Evolutionary conservation across 2,329 filamentous ascomycete species (phyloP), one percentile per base, ranked within the genome.

Genomic region (Aureobasidium namibiae): DNA sequence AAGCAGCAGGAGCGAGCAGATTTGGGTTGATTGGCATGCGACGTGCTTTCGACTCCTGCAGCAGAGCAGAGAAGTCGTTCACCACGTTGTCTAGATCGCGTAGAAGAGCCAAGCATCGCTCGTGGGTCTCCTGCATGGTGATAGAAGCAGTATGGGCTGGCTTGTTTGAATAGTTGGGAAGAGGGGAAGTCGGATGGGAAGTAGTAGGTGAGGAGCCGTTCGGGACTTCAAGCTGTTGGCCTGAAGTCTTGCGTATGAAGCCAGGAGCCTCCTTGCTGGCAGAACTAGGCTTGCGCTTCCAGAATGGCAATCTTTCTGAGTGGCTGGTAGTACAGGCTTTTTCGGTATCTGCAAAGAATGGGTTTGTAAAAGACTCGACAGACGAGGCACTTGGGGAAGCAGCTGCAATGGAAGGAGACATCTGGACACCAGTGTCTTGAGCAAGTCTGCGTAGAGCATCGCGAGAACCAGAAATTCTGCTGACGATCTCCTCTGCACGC

Each of bases 391-490:
- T 60, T 2, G 61, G 62, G 7, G 59, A 62, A 26, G 42, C 60
- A 11, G 69, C 67, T 18, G 70, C 69, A 67, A 75, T 57, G 67
- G 72, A 60, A 60, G 68, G 63, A 38, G 67, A 63, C 63, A 83
- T 82, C 67, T 85, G 87, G 1, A 82, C 81, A 61, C 89, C 86
- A 50, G 91, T 90, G 68, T 95, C 90, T 70, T 89, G 91, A 11
- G 92, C 92, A 45, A 99, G 77, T 38, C 90, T 84, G 52, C 92
- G 85, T 23, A 96, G 83, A 1, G 91, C 90, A 75, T 99, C 94
- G 66, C 94, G 82, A 49, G 91, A 92, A 1, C 90, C 91, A 7
- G 91, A 88, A 14, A 97, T 84, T 61, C 90, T 85, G 69, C 90
- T 91, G 29, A 97, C 88, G 38, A 99, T 77, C 1, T 85, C 80